Percentiles rank a stretch among this genome's conserved stretches.
Conservation (phyloP, 257 asterid species). For the Ballota nigra region DNA sequence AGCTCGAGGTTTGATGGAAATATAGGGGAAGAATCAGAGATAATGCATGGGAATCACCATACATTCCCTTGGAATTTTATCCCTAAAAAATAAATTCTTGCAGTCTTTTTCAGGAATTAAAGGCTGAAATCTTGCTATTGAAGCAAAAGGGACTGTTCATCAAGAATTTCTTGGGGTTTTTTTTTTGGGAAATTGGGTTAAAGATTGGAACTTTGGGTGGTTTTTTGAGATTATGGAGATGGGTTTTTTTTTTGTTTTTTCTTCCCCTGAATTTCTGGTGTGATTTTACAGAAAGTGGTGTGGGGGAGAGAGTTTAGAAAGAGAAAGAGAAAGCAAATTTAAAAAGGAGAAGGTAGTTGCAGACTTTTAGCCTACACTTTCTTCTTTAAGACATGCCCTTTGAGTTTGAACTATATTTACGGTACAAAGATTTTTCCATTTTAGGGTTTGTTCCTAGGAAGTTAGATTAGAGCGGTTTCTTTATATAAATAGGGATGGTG, state of each 20-base stretch:
- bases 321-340: neutral
- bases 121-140: slow-evolving; percentile 44
- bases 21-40: slow-evolving; percentile 42
- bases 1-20: slow-evolving; percentile 29
- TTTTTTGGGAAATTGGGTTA: neutral
- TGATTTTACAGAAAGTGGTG: slow-evolving; percentile 24
- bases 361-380: slow-evolving; percentile 33
- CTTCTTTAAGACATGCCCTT: slow-evolving; percentile 34
- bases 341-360: slow-evolving; percentile 27
- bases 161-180: neutral
- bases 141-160: slow-evolving; percentile 34
- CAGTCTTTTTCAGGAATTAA: slow-evolving; percentile 29
- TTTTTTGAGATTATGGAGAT: neutral
- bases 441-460: slow-evolving; percentile 25
- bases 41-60: slow-evolving; percentile 69
- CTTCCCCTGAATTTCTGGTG: neutral
- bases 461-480: neutral
- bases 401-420: neutral
- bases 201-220: slow-evolving; percentile 11
- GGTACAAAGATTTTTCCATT: slow-evolving; percentile 25
- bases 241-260: neutral
- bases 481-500: no score
- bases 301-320: slow-evolving; percentile 5
- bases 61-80: slow-evolving; percentile 43
- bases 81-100: slow-evolving; percentile 23